Evolutionary conservation across 306 rosid genomes (phyloP).

Genomic region (Lathyrus oleraceus): DNA sequence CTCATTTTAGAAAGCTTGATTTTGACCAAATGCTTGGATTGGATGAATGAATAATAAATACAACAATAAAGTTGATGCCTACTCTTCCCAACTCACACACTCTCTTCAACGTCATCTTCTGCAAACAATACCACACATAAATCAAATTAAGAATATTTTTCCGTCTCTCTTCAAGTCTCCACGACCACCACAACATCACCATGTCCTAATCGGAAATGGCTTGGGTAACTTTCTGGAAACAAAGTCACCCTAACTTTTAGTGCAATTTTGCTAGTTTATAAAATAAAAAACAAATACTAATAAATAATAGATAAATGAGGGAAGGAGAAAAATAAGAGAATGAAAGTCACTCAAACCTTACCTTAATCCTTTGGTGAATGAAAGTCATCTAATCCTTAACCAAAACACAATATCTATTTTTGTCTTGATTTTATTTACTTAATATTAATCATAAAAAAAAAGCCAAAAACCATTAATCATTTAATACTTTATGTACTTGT

Average conservation of each 20-base stretch:
- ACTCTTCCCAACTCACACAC: background rate
- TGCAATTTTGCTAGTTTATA: too few relatives aligned
- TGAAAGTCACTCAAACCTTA: too few relatives aligned
- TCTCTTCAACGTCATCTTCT: background rate
- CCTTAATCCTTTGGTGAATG: too few relatives aligned
- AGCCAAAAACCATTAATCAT: background rate
- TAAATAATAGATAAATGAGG: too few relatives aligned
- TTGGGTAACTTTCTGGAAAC: too few relatives aligned
- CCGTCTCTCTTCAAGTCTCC: background rate
- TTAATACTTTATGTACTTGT: background rate
- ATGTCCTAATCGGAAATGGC: too few relatives aligned
- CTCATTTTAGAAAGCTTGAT: background rate
- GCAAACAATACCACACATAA: slow-evolving; percentile 2
- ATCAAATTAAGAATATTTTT: background rate
- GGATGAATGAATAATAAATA: background rate
- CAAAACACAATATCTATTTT: background rate
- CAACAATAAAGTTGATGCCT: background rate
- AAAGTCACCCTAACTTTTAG: too few relatives aligned
- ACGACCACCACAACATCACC: background rate
- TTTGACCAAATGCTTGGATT: background rate
- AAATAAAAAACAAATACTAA: too few relatives aligned
- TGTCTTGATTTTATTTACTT: background rate
- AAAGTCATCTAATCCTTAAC: too few relatives aligned
- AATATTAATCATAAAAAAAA: background rate
- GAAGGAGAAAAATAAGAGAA: too few relatives aligned